These are phyloP conservation scores for Phytophthora pinifolia DNA, from an alignment of 352 stramenopile species.

Conservation along the genomic window DNA sequence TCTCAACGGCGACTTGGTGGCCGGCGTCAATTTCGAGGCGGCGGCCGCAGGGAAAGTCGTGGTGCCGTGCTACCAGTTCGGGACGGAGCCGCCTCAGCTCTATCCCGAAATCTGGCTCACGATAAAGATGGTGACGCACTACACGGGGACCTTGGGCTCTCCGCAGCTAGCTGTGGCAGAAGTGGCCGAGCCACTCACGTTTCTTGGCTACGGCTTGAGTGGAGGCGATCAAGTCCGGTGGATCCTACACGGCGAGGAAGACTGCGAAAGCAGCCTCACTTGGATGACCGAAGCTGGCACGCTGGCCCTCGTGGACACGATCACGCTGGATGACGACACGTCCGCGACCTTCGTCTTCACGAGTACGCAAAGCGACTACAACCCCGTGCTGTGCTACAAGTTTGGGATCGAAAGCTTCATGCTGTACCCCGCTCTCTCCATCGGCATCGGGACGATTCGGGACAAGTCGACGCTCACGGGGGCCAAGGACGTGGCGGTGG, in stretches of 20 bases:
- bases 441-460: constrained; percentile 55
- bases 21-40: constrained; percentile 41
- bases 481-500: constrained; percentile 53
- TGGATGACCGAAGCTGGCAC: constrained; percentile 33
- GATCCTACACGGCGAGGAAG: constrained; percentile 47
- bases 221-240: constrained; percentile 54
- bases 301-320: constrained; percentile 36
- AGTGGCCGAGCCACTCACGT: constrained; percentile 61
- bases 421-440: constrained; percentile 45
- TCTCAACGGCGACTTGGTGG: constrained; percentile 22
- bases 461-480: constrained; percentile 37
- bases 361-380: constrained; percentile 44
- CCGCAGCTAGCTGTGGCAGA: constrained; percentile 51
- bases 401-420: constrained; percentile 62
- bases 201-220: constrained; percentile 46
- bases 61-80: constrained; percentile 63
- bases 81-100: constrained; percentile 54
- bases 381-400: constrained; percentile 62
- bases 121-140: constrained; percentile 57
- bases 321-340: constrained; percentile 29
- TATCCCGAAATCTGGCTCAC: constrained; percentile 46
- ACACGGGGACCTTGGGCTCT: constrained; percentile 43
- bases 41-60: constrained; percentile 37
- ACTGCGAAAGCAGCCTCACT: constrained; percentile 56
- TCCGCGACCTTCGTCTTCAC: constrained; percentile 57